phyloP scores from a whole-genome alignment of 768 basidiomycete genomes.

The Termitomyces sp. region DNA sequence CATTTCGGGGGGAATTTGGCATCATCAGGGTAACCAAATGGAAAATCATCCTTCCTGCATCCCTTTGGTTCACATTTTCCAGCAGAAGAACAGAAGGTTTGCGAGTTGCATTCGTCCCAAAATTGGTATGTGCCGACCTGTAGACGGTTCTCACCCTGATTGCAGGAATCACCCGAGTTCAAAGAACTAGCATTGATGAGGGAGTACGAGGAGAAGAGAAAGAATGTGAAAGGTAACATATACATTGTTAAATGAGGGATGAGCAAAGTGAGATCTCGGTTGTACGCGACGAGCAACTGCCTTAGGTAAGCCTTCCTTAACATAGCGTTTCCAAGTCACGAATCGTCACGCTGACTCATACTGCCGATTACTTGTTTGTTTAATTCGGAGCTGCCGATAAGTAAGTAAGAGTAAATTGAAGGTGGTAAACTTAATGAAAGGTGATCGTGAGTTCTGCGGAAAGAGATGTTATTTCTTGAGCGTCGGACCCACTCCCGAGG shows the following conservation, averaged over 20 bases:
- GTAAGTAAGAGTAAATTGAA: too few species aligned
- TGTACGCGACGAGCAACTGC: neutral
- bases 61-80: conserved; percentile 57
- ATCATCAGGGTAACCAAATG: conserved; percentile 56
- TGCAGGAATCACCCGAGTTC: conserved; percentile 43
- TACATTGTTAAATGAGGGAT: conserved; percentile 5
- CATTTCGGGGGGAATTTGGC: conserved; percentile 57
- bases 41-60: conserved; percentile 74
- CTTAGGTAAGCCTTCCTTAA: neutral
- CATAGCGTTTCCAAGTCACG: too few species aligned
- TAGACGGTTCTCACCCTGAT: conserved; percentile 55
- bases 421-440: too few species aligned
- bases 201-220: conserved; percentile 42
- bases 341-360: too few species aligned
- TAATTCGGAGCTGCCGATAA: too few species aligned
- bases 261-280: neutral
- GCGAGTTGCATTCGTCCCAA: conserved; percentile 69
- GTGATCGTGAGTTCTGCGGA: too few species aligned
- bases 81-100: conserved; percentile 56
- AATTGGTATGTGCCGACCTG: conserved; percentile 78
- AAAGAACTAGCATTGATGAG: conserved; percentile 43
- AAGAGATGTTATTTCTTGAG: too few species aligned
- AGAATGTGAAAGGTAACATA: conserved; percentile 41
- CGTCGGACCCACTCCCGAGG: too few species aligned
- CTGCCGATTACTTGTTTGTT: too few species aligned